Conservation (phyloP, 192 early-diverging fungal genomes). For the Cladochytrium replicatum region DNA sequence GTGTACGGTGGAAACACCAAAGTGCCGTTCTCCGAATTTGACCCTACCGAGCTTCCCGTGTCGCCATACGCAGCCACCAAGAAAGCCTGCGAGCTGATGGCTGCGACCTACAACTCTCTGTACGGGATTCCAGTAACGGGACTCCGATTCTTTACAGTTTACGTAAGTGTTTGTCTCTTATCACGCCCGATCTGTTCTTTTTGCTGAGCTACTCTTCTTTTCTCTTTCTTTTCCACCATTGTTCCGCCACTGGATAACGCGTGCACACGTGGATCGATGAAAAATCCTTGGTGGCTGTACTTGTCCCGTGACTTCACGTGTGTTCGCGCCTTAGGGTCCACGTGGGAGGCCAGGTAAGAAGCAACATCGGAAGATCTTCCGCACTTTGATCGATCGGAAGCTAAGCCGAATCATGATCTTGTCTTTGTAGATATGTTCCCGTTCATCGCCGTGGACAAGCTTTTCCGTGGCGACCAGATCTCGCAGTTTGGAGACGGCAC, state of each 20-base stretch:
- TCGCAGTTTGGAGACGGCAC: slow-evolving; percentile 10
- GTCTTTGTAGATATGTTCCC: slow-evolving; percentile 14
- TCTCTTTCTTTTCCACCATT: no score
- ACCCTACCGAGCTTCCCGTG: slow-evolving; percentile 3
- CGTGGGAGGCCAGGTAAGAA: slow-evolving; percentile 10
- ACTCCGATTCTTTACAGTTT: slow-evolving; percentile 17
- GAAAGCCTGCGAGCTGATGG: slow-evolving; percentile 15
- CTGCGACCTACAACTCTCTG: slow-evolving; percentile 1
- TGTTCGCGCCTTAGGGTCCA: slow-evolving; percentile 5
- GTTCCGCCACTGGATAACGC: no score
- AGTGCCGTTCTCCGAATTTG: slow-evolving; percentile 10
- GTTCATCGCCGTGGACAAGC: slow-evolving; percentile 3
- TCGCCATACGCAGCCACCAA: slow-evolving; percentile 14
- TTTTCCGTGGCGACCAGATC: slow-evolving; percentile 1
- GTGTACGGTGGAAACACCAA: slow-evolving; percentile 13
- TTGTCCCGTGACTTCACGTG: no score
- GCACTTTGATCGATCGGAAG: no score
- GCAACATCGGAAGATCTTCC: neutral
- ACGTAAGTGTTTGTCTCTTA: no score
- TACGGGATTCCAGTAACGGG: slow-evolving; percentile 9
- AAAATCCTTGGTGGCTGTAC: no score
- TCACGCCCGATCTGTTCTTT: neutral
- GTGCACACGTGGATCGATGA: no score
- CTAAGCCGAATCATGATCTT: no score
- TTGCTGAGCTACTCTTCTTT: no score